These are phyloP conservation scores for Medicago ruthenica DNA, from an alignment of 306 rosid genomes.

Conservation along the genomic window DNA sequence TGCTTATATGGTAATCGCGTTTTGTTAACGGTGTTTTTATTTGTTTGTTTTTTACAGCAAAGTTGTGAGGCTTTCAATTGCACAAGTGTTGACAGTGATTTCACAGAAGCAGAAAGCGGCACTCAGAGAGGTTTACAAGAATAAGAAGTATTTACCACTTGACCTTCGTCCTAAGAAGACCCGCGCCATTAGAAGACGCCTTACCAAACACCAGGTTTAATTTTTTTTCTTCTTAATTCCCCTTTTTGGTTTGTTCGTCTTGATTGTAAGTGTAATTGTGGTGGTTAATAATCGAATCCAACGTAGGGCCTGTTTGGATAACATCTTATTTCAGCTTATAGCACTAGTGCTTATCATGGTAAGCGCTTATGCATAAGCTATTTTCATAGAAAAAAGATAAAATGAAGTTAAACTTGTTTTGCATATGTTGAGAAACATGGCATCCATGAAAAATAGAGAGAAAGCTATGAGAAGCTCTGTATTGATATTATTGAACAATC, in stretches of 20 bases:
- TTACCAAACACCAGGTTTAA: conserved; percentile 87
- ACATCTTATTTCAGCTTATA: too few species aligned
- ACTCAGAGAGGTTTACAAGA: conserved; percentile 81
- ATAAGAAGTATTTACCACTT: conserved; percentile 80
- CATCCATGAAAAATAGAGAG: too few species aligned
- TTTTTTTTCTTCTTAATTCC: not conserved
- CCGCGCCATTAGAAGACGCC: conserved; percentile 90
- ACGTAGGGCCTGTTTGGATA: too few species aligned
- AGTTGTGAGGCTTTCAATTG: conserved; percentile 87
- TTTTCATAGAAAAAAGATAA: too few species aligned
- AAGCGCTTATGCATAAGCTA: too few species aligned
- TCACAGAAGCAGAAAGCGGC: conserved; percentile 93
- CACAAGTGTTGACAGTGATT: conserved; percentile 89
- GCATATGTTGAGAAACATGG: too few species aligned
- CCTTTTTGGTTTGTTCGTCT: not conserved
- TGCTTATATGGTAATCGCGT: not conserved
- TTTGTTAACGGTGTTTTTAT: not conserved
- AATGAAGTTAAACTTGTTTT: too few species aligned
- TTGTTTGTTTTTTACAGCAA: conserved; percentile 54
- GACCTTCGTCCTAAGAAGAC: conserved; percentile 97
- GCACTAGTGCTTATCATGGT: too few species aligned
- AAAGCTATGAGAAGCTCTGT: too few species aligned
- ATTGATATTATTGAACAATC: too few species aligned
- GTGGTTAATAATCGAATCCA: not conserved
- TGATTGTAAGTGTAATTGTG: not conserved